Evolutionary conservation across 1,284 basidiomycete species (phyloP).

Genomic region (Ganoderma meredithae): DNA sequence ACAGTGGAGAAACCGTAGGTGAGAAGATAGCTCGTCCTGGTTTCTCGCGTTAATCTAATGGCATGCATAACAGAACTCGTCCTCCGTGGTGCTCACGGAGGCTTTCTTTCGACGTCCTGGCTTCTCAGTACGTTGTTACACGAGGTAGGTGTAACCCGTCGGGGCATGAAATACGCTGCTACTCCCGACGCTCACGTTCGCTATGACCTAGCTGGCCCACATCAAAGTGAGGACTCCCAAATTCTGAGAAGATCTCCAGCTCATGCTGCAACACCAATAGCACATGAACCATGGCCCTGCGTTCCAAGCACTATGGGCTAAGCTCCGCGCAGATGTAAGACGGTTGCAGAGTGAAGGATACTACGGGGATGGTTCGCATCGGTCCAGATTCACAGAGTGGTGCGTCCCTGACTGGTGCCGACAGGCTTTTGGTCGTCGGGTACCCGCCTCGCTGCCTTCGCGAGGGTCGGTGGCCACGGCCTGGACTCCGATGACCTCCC

Average conservation of each 20-base stretch:
- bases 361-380: slow-evolving; percentile 73
- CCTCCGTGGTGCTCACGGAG: slow-evolving; percentile 64
- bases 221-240: slow-evolving; percentile 60
- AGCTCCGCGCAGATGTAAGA: slow-evolving; percentile 68
- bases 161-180: not conserved
- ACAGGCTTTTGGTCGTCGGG: slow-evolving; percentile 85
- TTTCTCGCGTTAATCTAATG: not conserved
- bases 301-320: slow-evolving; percentile 77
- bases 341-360: slow-evolving; percentile 76
- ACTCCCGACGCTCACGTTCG: slow-evolving; percentile 3
- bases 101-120: slow-evolving; percentile 68
- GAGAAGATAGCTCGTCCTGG: slow-evolving; percentile 31
- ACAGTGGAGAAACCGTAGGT: slow-evolving; percentile 80
- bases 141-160: slow-evolving; percentile 57
- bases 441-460: slow-evolving; percentile 69
- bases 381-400: not conserved
- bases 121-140: slow-evolving; percentile 83
- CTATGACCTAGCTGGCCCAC: slow-evolving; percentile 68
- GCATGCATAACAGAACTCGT: slow-evolving; percentile 67
- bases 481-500: slow-evolving; percentile 66
- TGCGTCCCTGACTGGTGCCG: not conserved
- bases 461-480: slow-evolving; percentile 56
- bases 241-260: not conserved
- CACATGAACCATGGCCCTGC: slow-evolving; percentile 80
- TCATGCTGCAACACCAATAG: slow-evolving; percentile 44